These are phyloP conservation scores for Iris macrosiphon DNA, from an alignment of 106 monocot species.

Conservation along the genomic window DNA sequence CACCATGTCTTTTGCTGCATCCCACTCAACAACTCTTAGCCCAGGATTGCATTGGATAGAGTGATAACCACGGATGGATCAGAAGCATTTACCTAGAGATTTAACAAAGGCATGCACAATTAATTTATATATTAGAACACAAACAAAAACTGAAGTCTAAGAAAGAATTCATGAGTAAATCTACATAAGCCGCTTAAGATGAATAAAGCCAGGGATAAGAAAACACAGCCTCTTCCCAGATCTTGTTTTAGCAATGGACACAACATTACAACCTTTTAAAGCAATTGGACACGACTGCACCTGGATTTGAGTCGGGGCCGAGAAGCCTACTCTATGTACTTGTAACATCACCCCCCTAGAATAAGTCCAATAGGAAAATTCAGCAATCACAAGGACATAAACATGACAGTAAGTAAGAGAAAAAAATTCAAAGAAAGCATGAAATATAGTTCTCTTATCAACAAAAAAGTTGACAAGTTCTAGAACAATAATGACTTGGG, in stretches of 20 bases:
- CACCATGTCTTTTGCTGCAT: too few species aligned
- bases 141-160: too few species aligned
- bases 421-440: too few species aligned
- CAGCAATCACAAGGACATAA: background rate
- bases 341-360: conserved; percentile 75
- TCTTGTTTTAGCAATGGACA: conserved; percentile 94
- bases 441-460: too few species aligned
- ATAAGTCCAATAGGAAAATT: background rate
- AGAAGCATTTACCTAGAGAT: too few species aligned
- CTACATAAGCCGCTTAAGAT: conserved; percentile 51
- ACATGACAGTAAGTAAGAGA: background rate
- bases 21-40: too few species aligned
- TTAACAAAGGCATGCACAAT: too few species aligned
- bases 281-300: conserved; percentile 98
- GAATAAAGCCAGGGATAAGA: conserved; percentile 84
- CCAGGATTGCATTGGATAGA: too few species aligned
- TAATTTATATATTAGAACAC: too few species aligned
- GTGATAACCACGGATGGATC: too few species aligned
- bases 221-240: conserved; percentile 94
- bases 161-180: too few species aligned
- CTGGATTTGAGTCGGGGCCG: conserved; percentile 87
- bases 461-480: conserved; percentile 73
- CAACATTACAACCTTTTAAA: conserved; percentile 62
- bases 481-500: conserved; percentile 77
- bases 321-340: conserved; percentile 83